Percentiles rank a stretch among this genome's conserved stretches.
Evolutionary conservation across 148 eudicot genomes (phyloP).

Genomic region (Nepenthes mirabilis): DNA sequence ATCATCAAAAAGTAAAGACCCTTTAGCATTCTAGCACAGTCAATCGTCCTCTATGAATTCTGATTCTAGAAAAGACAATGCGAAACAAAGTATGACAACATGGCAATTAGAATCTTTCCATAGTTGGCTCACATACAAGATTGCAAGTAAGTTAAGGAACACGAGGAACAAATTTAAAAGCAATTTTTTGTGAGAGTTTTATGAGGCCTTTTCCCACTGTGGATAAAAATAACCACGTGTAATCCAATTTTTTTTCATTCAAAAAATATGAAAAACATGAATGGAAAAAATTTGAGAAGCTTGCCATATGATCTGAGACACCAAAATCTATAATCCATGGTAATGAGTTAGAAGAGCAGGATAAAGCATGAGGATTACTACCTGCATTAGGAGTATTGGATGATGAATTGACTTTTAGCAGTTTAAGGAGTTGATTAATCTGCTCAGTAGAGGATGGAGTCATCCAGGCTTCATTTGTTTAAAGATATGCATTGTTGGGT

Average conservation of each 20-base stretch:
- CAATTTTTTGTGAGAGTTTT: neutral
- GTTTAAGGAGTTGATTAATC: neutral
- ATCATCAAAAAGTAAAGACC: slow-evolving; percentile 1
- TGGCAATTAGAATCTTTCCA: too few relatives aligned
- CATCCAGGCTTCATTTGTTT: too few relatives aligned
- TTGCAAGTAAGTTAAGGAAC: neutral
- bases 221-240: neutral
- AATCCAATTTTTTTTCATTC: neutral
- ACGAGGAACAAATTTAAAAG: neutral
- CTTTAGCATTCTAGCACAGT: slow-evolving; percentile 2
- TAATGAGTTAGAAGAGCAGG: neutral
- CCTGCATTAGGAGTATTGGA: neutral
- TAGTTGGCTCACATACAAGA: neutral
- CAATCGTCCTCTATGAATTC: slow-evolving; percentile 7
- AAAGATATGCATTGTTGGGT: too few relatives aligned
- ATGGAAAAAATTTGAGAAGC: neutral
- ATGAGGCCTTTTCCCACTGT: neutral
- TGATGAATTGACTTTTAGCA: neutral
- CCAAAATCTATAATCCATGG: neutral
- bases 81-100: neutral
- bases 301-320: neutral
- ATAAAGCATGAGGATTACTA: neutral
- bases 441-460: neutral
- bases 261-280: neutral
- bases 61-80: neutral